phyloP scores from a whole-genome alignment of 495 filamentous ascomycete genomes.

The Neurospora discreta region DNA sequence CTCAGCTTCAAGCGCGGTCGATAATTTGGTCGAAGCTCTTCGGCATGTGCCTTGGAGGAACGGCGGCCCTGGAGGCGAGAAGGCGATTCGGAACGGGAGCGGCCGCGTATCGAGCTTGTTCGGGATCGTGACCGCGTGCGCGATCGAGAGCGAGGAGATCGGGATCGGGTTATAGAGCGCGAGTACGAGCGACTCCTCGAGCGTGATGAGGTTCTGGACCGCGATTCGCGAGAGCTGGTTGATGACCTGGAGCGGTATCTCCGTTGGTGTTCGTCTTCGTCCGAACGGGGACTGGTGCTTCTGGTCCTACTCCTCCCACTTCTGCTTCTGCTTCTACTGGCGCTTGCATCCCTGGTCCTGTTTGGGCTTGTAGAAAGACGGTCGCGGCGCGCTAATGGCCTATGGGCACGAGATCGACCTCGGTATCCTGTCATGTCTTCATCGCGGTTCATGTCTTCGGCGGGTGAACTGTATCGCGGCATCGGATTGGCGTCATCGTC shows the following conservation, averaged over 20 bases:
- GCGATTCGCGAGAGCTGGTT: conserved; percentile 10
- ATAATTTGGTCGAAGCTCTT: conserved; percentile 24
- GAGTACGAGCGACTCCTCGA: conserved; percentile 18
- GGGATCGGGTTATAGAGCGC: conserved; percentile 27
- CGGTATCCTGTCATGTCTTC: not conserved
- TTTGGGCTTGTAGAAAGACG: conserved; percentile 21
- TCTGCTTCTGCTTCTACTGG: conserved; percentile 16
- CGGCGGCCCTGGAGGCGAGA: conserved; percentile 11
- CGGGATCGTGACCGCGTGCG: conserved; percentile 12
- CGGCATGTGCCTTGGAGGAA: not conserved
- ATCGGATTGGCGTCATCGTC: conserved; percentile 30
- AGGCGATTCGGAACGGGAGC: conserved; percentile 8
- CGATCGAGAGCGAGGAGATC: conserved; percentile 26
- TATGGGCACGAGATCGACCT: conserved; percentile 8
- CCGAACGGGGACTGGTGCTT: conserved; percentile 1
- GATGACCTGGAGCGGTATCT: conserved; percentile 25
- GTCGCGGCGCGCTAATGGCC: conserved; percentile 31
- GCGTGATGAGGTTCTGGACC: conserved; percentile 15
- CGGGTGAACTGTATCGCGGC: conserved; percentile 23
- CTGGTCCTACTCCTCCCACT: conserved; percentile 5
- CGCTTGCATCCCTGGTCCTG: conserved; percentile 4
- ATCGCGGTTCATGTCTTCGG: conserved; percentile 3
- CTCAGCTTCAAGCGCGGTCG: conserved; percentile 35
- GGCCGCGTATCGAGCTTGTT: conserved; percentile 14
- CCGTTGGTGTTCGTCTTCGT: conserved; percentile 10